Evolutionary conservation across 208 protist species (phyloP), one percentile per base, ranked within the genome.

Genomic region (Wallacemonas sp.): DNA sequence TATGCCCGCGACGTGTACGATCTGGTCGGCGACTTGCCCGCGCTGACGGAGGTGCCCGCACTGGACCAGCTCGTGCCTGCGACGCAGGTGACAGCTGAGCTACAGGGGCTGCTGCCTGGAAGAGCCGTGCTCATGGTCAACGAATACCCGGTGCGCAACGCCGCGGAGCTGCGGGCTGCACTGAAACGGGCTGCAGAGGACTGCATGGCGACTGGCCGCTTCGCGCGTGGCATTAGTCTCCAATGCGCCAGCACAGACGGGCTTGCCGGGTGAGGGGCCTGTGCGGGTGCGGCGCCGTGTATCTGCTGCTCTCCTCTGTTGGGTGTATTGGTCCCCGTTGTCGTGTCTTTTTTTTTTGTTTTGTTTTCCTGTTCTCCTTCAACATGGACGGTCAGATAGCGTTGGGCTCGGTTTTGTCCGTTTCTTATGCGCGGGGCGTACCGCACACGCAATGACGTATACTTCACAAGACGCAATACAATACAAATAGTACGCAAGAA

Each of bases 41-140:
- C 41, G 12, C 46, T 52, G 31, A 57, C 16, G 3, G 73, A 86
- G 18, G 61, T 65, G 0, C 45, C 49, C 1, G 45, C 66, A 54
- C 33, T 82, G 44, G 26, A 49, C n/a, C 39, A 18, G 14, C 23
- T 87, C 2, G 64, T 84, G 44, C 74, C 74, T 11, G 20, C 54
- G 32, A 62, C 50, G 38, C 72, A 71, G 41, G 28, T 59, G 2
- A 65, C 68, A 5, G 31, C 81, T 1, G 69, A 76, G 50, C 26
- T 85, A 22, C 57, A 45, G 0, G 33, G 38, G 1, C 57, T 85
- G 44, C 29, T 68, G 28, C 67, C 67, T 3, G 63, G 66, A 18
- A 54, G 67, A 11, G 23, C 54, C 16, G 71, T 89, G 25, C 42
- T 81, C 1, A 49, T 69, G 2, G 80, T 90, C 18, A 84, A 84